Evolutionary conservation across 208 protist species (phyloP).

Genomic region (Trypanosoma melophagium): DNA sequence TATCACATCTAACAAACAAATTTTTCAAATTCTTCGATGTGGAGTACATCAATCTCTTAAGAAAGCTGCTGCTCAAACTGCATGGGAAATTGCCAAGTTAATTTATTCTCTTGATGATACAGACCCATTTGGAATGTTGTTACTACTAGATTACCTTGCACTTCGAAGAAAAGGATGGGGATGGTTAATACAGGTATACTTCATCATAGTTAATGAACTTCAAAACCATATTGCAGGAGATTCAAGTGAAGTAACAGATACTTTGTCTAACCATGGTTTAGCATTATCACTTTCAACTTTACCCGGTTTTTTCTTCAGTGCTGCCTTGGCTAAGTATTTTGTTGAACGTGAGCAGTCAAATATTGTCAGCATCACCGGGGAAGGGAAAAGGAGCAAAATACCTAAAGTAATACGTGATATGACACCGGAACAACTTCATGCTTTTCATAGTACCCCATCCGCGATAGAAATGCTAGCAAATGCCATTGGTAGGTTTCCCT

Average conservation of each 20-base stretch:
- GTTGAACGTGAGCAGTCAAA: conserved; percentile 50
- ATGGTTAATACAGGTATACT: conserved; percentile 75
- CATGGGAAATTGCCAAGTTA: conserved; percentile 66
- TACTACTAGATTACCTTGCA: conserved; percentile 77
- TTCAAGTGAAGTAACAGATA: conserved; percentile 6
- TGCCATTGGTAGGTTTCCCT: conserved; percentile 61
- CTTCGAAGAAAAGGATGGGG: conserved; percentile 75
- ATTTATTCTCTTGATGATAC: conserved; percentile 74
- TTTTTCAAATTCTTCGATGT: conserved; percentile 55
- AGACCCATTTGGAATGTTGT: conserved; percentile 63
- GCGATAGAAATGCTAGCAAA: conserved; percentile 44
- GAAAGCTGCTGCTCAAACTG: conserved; percentile 69
- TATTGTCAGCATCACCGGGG: background rate
- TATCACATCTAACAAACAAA: conserved; percentile 38
- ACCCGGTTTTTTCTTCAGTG: conserved; percentile 79
- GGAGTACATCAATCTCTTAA: conserved; percentile 70
- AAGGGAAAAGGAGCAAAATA: conserved; percentile 15
- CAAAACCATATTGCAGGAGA: background rate
- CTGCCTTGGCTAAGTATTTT: conserved; percentile 69
- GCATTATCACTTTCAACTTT: conserved; percentile 38
- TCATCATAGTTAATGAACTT: conserved; percentile 17
- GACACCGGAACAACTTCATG: conserved; percentile 31
- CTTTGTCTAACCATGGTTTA: conserved; percentile 21
- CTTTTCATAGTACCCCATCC: conserved; percentile 35
- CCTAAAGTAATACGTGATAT: conserved; percentile 65